These are phyloP conservation scores for Phytopythium aichiense DNA, from an alignment of 352 stramenopile genomes.

Conservation along the genomic window DNA sequence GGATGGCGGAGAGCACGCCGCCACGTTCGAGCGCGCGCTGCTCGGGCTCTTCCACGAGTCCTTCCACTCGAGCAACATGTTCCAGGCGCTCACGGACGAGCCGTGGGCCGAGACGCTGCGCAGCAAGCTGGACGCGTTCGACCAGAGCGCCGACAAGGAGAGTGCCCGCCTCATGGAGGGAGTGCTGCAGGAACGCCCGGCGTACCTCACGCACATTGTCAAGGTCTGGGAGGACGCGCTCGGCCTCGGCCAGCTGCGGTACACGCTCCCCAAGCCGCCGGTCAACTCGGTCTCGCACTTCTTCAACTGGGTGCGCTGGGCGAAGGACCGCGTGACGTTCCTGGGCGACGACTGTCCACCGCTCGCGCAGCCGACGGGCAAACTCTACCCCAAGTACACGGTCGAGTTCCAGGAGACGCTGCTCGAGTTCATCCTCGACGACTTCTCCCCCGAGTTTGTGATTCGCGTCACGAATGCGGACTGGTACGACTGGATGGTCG, in stretches of 20 bases:
- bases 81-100: constrained; percentile 48
- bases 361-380: constrained; percentile 33
- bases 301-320: constrained; percentile 79
- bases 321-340: constrained; percentile 70
- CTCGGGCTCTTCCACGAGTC: constrained; percentile 54
- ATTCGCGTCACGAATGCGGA: constrained; percentile 53
- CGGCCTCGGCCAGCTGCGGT: constrained; percentile 41
- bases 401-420: constrained; percentile 61
- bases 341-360: constrained; percentile 46
- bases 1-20: constrained; percentile 34
- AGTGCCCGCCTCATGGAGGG: constrained; percentile 21
- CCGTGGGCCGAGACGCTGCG: constrained; percentile 53
- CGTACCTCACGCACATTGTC: constrained; percentile 58
- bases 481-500: constrained; percentile 72
- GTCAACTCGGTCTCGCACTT: constrained; percentile 64
- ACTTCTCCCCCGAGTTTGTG: constrained; percentile 52
- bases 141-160: constrained; percentile 30
- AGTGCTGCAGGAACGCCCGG: constrained; percentile 23
- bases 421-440: constrained; percentile 57
- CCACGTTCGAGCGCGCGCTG: constrained; percentile 55
- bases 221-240: constrained; percentile 64
- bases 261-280: constrained; percentile 64
- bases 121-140: constrained; percentile 49
- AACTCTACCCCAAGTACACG: constrained; percentile 65
- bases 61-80: constrained; percentile 49